A percentile compares a stretch with the other conserved stretches of the same genome.
These are phyloP conservation scores for Fusarium torreyae DNA, from an alignment of 2,329 filamentous ascomycete species.

Conservation along the genomic window DNA sequence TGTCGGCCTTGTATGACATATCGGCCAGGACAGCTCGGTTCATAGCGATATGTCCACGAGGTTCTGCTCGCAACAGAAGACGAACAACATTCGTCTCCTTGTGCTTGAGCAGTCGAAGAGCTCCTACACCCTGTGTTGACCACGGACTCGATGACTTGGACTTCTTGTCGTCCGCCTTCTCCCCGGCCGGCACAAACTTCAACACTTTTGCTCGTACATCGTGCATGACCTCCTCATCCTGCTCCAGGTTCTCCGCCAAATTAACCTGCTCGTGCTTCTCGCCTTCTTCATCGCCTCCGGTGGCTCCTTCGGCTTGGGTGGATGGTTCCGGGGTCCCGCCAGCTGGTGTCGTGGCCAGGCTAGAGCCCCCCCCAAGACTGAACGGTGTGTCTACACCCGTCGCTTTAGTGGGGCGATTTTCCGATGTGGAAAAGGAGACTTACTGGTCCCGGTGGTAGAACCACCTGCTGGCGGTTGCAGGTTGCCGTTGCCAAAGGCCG, in stretches of 20 bases:
- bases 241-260: conserved; percentile 77
- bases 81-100: conserved; percentile 77
- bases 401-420: conserved; percentile 64
- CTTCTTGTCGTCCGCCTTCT: conserved; percentile 63
- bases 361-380: conserved; percentile 71
- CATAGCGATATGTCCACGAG: conserved; percentile 79
- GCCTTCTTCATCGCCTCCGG: conserved; percentile 63
- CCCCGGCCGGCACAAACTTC: conserved; percentile 68
- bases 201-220: conserved; percentile 80
- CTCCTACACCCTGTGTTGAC: conserved; percentile 79
- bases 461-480: conserved; percentile 61
- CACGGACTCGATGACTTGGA: conserved; percentile 71
- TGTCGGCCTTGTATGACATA: conserved; percentile 73
- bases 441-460: conserved; percentile 64
- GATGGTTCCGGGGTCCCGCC: conserved; percentile 72
- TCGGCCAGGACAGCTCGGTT: conserved; percentile 76
- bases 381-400: conserved; percentile 68
- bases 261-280: conserved; percentile 79
- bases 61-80: conserved; percentile 81
- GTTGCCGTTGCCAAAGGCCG: conserved; percentile 56
- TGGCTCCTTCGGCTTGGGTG: conserved; percentile 61
- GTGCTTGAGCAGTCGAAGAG: conserved; percentile 80
- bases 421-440: conserved; percentile 59
- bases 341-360: conserved; percentile 72
- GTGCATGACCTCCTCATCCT: conserved; percentile 78